Conservation (phyloP, 352 stramenopile species). For the Phytopythium chamaehyphon region DNA sequence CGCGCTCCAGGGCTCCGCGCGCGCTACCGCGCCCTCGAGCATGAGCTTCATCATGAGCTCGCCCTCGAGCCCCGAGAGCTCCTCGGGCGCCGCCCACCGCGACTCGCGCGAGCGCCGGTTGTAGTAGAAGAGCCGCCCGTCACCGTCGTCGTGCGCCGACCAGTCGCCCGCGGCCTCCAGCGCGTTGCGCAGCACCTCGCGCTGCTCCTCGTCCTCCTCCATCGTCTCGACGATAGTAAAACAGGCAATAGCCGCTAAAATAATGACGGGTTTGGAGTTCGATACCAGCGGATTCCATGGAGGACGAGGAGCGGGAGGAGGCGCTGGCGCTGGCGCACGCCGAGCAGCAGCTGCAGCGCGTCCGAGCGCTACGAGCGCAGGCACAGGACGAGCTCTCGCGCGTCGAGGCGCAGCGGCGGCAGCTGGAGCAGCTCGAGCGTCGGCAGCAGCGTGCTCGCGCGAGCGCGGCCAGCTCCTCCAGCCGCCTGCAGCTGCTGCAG, state of each 20-base stretch:
- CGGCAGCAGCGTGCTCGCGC: conserved; percentile 26
- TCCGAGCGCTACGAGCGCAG: conserved; percentile 40
- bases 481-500: conserved; percentile 61
- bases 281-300: too few species aligned
- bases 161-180: conserved; percentile 53
- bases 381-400: conserved; percentile 30
- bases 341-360: conserved; percentile 38
- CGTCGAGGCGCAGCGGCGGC: conserved; percentile 35
- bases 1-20: conserved; percentile 62
- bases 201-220: conserved; percentile 18
- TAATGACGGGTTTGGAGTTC: too few species aligned
- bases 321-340: conserved; percentile 35
- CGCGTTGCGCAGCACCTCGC: conserved; percentile 45
- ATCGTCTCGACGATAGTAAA: neutral
- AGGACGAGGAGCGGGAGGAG: conserved; percentile 31
- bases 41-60: conserved; percentile 86
- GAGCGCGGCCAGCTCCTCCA: conserved; percentile 27
- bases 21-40: conserved; percentile 62
- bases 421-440: conserved; percentile 36
- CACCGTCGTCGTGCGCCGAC: conserved; percentile 71
- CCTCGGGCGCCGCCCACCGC: conserved; percentile 50
- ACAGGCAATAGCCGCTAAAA: too few species aligned
- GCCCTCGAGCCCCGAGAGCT: conserved; percentile 46
- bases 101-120: conserved; percentile 39
- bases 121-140: conserved; percentile 79